Evolutionary conservation across 306 rosid genomes (phyloP).

Genomic region (Lathyrus oleraceus): DNA sequence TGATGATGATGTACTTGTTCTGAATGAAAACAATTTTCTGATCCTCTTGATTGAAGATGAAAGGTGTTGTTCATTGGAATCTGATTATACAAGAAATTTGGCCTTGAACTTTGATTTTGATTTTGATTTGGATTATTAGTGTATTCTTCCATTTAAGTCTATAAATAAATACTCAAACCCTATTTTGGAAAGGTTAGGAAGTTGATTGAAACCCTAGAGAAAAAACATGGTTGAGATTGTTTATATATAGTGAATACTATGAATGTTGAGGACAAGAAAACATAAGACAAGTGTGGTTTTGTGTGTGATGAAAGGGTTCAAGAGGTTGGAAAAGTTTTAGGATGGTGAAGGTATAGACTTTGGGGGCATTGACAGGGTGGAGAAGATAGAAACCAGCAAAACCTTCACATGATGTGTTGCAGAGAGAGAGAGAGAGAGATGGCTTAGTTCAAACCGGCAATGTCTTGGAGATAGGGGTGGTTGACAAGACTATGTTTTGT

Average conservation of each 20-base stretch:
- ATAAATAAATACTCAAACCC: conserved; percentile 19
- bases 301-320: conserved; percentile 1
- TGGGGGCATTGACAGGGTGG: conserved; percentile 24
- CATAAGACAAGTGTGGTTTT: neutral
- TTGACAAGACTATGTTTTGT: conserved; percentile 62
- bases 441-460: conserved; percentile 46
- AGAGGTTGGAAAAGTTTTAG: conserved; percentile 6
- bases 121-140: conserved; percentile 48
- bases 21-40: conserved; percentile 52
- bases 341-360: neutral
- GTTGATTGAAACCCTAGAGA: conserved; percentile 30
- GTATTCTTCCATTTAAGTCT: conserved; percentile 59
- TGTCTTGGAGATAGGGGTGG: conserved; percentile 46
- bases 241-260: neutral
- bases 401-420: conserved; percentile 25
- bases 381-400: conserved; percentile 28
- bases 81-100: conserved; percentile 63
- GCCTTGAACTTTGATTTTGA: conserved; percentile 49
- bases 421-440: conserved; percentile 8
- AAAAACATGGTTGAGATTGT: conserved; percentile 17
- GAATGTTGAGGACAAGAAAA: conserved; percentile 5
- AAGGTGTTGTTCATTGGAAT: conserved; percentile 47
- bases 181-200: conserved; percentile 7
- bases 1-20: conserved; percentile 34
- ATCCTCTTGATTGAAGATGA: conserved; percentile 62